A percentile compares a stretch with the other conserved stretches of the same genome.
Evolutionary conservation across 371 early-diverging fungal genomes (phyloP).

Genomic region (Haplosporangium sp.): DNA sequence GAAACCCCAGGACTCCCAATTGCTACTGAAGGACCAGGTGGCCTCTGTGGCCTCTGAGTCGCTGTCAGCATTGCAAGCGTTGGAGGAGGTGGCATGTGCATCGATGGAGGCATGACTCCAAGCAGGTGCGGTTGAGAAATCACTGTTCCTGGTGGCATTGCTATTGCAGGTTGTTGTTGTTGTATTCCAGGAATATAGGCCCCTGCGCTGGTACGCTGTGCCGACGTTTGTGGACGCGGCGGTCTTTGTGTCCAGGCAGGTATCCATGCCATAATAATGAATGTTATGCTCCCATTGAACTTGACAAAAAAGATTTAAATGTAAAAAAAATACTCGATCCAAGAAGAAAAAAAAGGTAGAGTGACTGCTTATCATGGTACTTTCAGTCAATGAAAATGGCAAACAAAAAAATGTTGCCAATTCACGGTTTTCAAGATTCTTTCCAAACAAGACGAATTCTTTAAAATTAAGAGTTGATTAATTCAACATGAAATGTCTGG

Average conservation of each 20-base stretch:
- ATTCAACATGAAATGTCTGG: conserved; percentile 13
- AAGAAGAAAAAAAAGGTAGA: background rate
- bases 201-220: background rate
- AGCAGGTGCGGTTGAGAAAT: background rate
- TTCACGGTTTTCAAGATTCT: too few species aligned
- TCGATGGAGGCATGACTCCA: background rate
- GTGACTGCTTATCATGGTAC: background rate
- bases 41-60: background rate
- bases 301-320: background rate
- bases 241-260: conserved; percentile 1
- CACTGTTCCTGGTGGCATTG: conserved; percentile 1
- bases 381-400: background rate
- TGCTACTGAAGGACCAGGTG: background rate
- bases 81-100: background rate
- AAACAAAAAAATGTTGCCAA: background rate
- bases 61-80: background rate
- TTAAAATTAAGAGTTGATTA: background rate
- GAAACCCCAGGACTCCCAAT: background rate
- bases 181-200: background rate
- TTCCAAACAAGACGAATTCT: background rate
- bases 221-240: background rate
- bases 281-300: background rate
- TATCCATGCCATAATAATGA: background rate
- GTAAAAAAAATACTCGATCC: background rate
- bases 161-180: too few species aligned